A percentile compares a stretch with the other conserved stretches of the same genome.
phyloP scores from a whole-genome alignment of 2,329 filamentous ascomycete genomes.

The Pseudopyrenochaeta lycopersici region DNA sequence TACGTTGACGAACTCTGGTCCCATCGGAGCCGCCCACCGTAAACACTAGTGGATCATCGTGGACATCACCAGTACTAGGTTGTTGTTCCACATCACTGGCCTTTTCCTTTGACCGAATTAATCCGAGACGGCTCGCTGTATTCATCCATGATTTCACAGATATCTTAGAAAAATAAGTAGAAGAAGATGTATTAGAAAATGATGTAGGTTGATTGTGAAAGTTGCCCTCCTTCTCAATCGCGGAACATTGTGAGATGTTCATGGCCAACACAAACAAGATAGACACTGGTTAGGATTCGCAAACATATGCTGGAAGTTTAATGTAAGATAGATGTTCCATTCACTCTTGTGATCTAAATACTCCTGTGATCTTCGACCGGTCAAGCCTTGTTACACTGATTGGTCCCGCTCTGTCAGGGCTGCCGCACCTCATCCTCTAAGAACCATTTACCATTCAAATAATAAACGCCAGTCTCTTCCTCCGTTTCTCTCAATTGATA shows the following conservation, averaged over 20 bases:
- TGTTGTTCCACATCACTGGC: too few species aligned
- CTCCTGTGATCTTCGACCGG: not conserved
- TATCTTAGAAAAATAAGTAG: not conserved
- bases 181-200: not conserved
- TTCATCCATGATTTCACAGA: not conserved
- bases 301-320: too few species aligned
- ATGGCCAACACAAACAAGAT: too few species aligned
- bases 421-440: not conserved
- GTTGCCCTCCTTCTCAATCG: not conserved
- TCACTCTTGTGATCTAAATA: not conserved
- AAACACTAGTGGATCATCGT: not conserved
- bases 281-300: too few species aligned
- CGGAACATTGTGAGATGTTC: not conserved
- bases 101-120: not conserved
- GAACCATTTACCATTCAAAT: not conserved
- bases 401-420: not conserved
- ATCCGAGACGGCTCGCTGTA: not conserved
- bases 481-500: conserved; percentile 2
- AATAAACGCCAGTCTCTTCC: not conserved
- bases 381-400: not conserved
- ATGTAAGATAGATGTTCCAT: not conserved
- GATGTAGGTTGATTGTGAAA: not conserved
- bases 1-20: conserved; percentile 9
- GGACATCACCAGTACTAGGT: too few species aligned
- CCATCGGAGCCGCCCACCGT: not conserved